Conservation (phyloP, 192 early-diverging fungal species). For the Backusella macrospora region DNA sequence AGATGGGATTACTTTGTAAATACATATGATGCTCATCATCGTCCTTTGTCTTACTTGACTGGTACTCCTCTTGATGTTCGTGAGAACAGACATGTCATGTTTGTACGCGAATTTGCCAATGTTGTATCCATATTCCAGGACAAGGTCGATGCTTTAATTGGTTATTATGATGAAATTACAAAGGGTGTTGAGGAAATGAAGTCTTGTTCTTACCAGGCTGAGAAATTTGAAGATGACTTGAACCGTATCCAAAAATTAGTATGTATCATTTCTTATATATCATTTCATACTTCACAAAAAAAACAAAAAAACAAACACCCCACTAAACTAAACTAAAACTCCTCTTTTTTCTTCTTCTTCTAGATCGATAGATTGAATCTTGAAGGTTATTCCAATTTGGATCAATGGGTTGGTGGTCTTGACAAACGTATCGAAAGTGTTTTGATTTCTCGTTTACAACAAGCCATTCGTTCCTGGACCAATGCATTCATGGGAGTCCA, state of each 20-base stretch:
- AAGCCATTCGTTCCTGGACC: conserved; percentile 78
- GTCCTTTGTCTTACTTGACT: conserved; percentile 45
- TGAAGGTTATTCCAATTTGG: conserved; percentile 93
- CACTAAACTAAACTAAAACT: neutral
- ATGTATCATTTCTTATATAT: conserved; percentile 18
- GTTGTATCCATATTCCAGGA: conserved; percentile 94
- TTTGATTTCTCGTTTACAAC: conserved; percentile 72
- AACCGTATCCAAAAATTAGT: conserved; percentile 85
- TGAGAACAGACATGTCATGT: conserved; percentile 87
- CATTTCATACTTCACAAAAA: neutral
- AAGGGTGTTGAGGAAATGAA: conserved; percentile 82
- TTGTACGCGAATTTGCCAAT: conserved; percentile 93
- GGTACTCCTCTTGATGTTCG: conserved; percentile 58
- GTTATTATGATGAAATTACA: conserved; percentile 83
- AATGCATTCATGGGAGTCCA: conserved; percentile 62
- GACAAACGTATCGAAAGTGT: conserved; percentile 80
- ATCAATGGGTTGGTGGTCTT: conserved; percentile 84
- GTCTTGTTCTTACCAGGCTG: conserved; percentile 73
- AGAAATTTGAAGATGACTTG: conserved; percentile 69
- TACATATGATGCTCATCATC: conserved; percentile 56
- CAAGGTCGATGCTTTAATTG: conserved; percentile 84
- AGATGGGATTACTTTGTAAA: conserved; percentile 97
- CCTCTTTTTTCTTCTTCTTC: conserved; percentile 1
- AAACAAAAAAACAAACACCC: neutral
- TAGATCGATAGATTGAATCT: conserved; percentile 91